Conservation (phyloP, 257 asterid genomes). For the Linderniella brevidens region DNA sequence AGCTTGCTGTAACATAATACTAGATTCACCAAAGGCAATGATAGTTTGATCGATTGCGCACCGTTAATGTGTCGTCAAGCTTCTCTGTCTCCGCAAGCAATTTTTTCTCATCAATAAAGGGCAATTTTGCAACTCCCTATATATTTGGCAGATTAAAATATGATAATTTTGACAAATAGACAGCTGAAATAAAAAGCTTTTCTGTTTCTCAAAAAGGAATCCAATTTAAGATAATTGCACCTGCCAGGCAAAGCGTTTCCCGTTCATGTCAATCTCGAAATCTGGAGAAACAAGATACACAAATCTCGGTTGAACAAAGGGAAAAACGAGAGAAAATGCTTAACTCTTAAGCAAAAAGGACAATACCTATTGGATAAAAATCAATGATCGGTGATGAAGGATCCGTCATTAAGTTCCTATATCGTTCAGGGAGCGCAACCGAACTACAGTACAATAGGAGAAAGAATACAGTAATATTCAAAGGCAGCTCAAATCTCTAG, state of each 20-base stretch:
- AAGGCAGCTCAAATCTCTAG: neutral
- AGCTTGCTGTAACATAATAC: neutral
- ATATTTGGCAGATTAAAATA: slow-evolving; percentile 16
- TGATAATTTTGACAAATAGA: slow-evolving; percentile 7
- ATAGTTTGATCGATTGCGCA: slow-evolving; percentile 15
- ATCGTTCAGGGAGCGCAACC: slow-evolving; percentile 67
- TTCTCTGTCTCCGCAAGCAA: slow-evolving; percentile 72
- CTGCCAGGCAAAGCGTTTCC: slow-evolving; percentile 99
- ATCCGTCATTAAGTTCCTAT: slow-evolving; percentile 77
- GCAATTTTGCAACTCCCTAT: slow-evolving; percentile 84
- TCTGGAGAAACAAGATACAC: slow-evolving; percentile 22
- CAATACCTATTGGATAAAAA: slow-evolving; percentile 73
- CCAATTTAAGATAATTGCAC: slow-evolving; percentile 15
- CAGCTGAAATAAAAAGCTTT: too few relatives aligned
- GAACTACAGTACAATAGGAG: slow-evolving; percentile 34
- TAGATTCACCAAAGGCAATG: neutral
- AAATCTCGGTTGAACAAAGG: slow-evolving; percentile 12
- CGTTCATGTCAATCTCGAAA: slow-evolving; percentile 90
- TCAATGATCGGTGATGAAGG: slow-evolving; percentile 65
- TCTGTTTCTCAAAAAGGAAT: slow-evolving; percentile 1
- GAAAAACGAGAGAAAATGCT: slow-evolving; percentile 1
- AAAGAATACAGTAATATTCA: slow-evolving; percentile 4
- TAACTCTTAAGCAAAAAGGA: slow-evolving; percentile 8
- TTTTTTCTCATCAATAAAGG: slow-evolving; percentile 89
- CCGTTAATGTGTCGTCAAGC: slow-evolving; percentile 83